Evolutionary conservation across 805 yeast species (phyloP).

Genomic region (Saturnispora hagleri): DNA sequence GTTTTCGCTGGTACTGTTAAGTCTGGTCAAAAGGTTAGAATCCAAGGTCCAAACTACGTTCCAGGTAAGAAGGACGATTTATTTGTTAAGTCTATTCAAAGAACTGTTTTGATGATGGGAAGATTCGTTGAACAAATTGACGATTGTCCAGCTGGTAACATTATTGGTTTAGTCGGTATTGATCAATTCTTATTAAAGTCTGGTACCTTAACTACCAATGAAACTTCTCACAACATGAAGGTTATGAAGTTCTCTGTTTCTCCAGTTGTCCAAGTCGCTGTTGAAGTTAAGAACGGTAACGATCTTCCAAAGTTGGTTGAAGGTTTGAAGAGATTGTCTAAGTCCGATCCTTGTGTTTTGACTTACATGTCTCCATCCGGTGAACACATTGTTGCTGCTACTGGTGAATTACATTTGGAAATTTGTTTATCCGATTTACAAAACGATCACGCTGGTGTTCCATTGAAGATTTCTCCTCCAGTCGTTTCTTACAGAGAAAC

Average conservation of each 20-base stretch:
- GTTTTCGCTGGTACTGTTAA: constrained; percentile 99
- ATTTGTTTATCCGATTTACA: constrained; percentile 93
- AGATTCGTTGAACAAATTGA: constrained; percentile 96
- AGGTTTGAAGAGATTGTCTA: constrained; percentile 99
- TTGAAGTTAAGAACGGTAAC: constrained; percentile 98
- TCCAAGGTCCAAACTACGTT: constrained; percentile 99
- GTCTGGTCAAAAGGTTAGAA: constrained; percentile 98
- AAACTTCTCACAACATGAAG: constrained; percentile 97
- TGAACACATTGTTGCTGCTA: constrained; percentile 99
- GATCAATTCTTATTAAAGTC: constrained; percentile 99
- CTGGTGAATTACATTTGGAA: constrained; percentile 99
- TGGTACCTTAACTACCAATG: constrained; percentile 97
- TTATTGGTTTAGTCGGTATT: constrained; percentile 99
- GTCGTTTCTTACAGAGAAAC: constrained; percentile 99
- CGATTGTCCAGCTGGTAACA: constrained; percentile 99
- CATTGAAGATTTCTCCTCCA: constrained; percentile 95
- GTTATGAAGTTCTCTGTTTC: constrained; percentile 99
- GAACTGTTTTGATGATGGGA: constrained; percentile 99
- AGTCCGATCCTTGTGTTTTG: constrained; percentile 98
- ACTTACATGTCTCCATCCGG: constrained; percentile 84
- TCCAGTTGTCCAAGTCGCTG: constrained; percentile 99
- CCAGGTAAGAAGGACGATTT: constrained; percentile 98
- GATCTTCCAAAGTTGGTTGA: constrained; percentile 99
- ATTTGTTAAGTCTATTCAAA: constrained; percentile 94
- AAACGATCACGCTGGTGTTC: constrained; percentile 99